Evolutionary conservation across 129 eudicot species (phyloP), one percentile per base, ranked within the genome.

Genomic region (Chrysanthemum lavandulifolium): DNA sequence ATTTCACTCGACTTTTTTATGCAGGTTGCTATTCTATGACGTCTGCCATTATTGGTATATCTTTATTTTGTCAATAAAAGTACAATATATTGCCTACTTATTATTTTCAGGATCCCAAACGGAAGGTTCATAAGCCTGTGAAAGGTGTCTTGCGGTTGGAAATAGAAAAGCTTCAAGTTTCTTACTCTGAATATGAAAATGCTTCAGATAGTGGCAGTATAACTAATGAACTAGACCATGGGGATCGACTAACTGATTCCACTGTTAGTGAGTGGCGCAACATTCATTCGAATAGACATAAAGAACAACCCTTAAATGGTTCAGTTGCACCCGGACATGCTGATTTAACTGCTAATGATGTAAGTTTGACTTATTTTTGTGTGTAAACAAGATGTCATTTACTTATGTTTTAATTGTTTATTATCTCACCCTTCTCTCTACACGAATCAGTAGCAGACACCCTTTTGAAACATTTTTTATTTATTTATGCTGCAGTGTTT

Each of bases 51-150:
- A 6, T 36, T 36, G 43, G 47, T 40, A 40, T 40, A 40, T 40
- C 47, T 7, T 40, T 8, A 40, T 10, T 40, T 40, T 40, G 10
- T 40, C 47, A 40, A 8, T 40, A 40, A 40, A 14, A 19, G 2
- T 16, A 13, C 43, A 18, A 33, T 55, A 6, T 57, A n/a, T 18
- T 71, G 6, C 53, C 29, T 16, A 58, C 47, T 75, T 68, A 16
- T 36, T 40, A 64, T 63, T 70, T 66, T 57, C 67, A 95, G 99
- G 99, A 95, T 78, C 99, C 99, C 62, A 95, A 95, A 79, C 82
- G 97, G 61, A 95, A 95, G 88, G 84, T 91, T 68, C 99, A 95
- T 77, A 95, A 95, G 81, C 99, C 99, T 58, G 99, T 95, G 81
- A 90, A 87, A 80, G 99, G 99, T 72, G 86, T 84, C 66, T 73